These are phyloP conservation scores for Jamesozyma hellenica DNA, from an alignment of 805 yeast species.

Conservation along the genomic window DNA sequence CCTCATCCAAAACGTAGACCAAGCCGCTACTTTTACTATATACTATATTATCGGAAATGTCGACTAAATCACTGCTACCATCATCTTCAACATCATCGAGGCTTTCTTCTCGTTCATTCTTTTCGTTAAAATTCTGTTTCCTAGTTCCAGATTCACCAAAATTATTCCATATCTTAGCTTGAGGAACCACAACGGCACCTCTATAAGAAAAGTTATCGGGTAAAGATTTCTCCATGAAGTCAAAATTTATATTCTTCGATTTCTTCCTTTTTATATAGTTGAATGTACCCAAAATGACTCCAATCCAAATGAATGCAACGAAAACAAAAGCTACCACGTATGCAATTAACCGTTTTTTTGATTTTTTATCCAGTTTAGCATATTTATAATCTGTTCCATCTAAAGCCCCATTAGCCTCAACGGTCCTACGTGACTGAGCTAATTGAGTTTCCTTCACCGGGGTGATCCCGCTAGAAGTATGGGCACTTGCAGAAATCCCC, in stretches of 20 bases:
- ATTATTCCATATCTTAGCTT: too few relatives aligned
- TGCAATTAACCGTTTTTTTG: constrained; percentile 1
- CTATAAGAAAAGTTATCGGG: background rate
- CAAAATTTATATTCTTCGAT: background rate
- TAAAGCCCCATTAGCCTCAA: constrained; percentile 1
- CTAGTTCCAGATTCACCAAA: background rate
- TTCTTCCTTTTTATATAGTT: constrained; percentile 1
- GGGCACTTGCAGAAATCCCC: too few relatives aligned
- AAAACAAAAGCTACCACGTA: background rate
- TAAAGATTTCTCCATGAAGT: background rate
- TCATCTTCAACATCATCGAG: background rate
- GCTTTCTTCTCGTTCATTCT: background rate
- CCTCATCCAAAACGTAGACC: constrained; percentile 16
- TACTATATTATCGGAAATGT: constrained; percentile 8
- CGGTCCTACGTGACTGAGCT: background rate
- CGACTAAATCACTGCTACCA: constrained; percentile 4
- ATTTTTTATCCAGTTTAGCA: background rate
- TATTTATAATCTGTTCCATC: constrained; percentile 1
- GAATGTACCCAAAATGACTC: background rate
- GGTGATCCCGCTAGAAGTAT: too few relatives aligned
- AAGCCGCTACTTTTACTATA: constrained; percentile 17
- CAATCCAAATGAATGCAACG: constrained; percentile 5
- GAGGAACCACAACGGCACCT: background rate
- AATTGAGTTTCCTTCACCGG: too few relatives aligned
- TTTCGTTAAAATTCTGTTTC: background rate